A percentile compares a stretch with the other conserved stretches of the same genome.
Evolutionary conservation across 2,329 filamentous ascomycete genomes (phyloP).

Genomic region (Penicillium freii): DNA sequence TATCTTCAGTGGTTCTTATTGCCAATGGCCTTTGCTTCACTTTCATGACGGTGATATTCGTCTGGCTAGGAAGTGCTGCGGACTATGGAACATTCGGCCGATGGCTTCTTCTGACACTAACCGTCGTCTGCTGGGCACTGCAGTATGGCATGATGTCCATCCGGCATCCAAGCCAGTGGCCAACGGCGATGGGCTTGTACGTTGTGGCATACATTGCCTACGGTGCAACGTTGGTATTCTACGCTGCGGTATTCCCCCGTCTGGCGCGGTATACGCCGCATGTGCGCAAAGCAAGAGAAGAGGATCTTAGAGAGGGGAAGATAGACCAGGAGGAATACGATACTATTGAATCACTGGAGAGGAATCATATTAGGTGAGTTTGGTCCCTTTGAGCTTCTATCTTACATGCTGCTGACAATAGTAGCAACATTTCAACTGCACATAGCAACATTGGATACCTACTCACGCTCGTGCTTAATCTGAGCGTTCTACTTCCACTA

Average conservation of each 20-base stretch:
- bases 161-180: slow-evolving; percentile 40
- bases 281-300: slow-evolving; percentile 43
- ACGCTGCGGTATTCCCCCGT: slow-evolving; percentile 43
- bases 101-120: slow-evolving; percentile 43
- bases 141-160: slow-evolving; percentile 45
- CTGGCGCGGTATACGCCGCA: slow-evolving; percentile 43
- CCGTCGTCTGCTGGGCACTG: slow-evolving; percentile 42
- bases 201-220: slow-evolving; percentile 44
- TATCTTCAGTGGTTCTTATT: slow-evolving; percentile 42
- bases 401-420: slow-evolving; percentile 4
- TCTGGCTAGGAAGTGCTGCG: slow-evolving; percentile 43
- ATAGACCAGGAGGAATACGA: slow-evolving; percentile 42
- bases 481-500: slow-evolving; percentile 42
- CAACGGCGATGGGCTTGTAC: slow-evolving; percentile 42
- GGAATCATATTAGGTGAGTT: slow-evolving; percentile 41
- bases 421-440: slow-evolving; percentile 43
- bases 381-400: not conserved
- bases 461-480: slow-evolving; percentile 39
- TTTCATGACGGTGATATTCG: slow-evolving; percentile 45
- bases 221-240: slow-evolving; percentile 44
- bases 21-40: slow-evolving; percentile 45
- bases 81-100: slow-evolving; percentile 45
- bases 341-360: slow-evolving; percentile 43
- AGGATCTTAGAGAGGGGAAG: slow-evolving; percentile 41
- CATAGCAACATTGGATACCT: slow-evolving; percentile 47